Base-by-base conservation (phyloP, 371 early-diverging fungal species). In the Mucor mucedo region DNA sequence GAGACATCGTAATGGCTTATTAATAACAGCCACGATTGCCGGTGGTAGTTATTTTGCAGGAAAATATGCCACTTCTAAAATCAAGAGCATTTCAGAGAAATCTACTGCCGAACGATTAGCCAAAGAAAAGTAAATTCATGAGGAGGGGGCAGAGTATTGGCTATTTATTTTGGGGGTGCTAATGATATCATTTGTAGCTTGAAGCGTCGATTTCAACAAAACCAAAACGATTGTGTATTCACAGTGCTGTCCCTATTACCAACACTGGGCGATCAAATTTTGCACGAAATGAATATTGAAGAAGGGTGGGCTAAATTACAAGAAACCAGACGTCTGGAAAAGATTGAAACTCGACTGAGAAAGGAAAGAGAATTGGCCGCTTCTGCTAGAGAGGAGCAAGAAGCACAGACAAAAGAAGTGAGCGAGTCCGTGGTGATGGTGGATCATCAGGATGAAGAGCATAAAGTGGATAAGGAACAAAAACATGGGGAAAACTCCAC, bases 161-260 rank as follows among this genome's bases (percentile, higher is more conserved):
- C 30, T 49, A 27, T 13, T 28, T 3, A n/a, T 35, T 10, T 29
- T 45, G 8, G 9, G 38, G 35, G 60, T 39, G 48, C 16, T 50
- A 48, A 27, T 4, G 5, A 48, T 28, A 27, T 8, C 28, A 28
- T 11, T 35, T 47, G 5, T 70, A 93, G 92, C 65, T 79, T 95
- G 54, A 89, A 89, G 61, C 84, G 92, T 45, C 91, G 96, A n/a
- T 96, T 95, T 68, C 93, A 95, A 63, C 93, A 94, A 77, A 95
- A 95, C 75, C 94, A 92, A 72, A 87, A 89, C 58, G 97, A 97
- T 75, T 95, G 95, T 72, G 79, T 87, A 28, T 94, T 91, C 58
- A 91, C 93, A 2, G 89, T 95, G 5, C 69, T 87, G 52, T 86
- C 93, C 14, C 82, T 70, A 35, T 74, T 96, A 50, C 93, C 95